phyloP scores from a whole-genome alignment of 345 rosid genomes.

The Boechera stricta region DNA sequence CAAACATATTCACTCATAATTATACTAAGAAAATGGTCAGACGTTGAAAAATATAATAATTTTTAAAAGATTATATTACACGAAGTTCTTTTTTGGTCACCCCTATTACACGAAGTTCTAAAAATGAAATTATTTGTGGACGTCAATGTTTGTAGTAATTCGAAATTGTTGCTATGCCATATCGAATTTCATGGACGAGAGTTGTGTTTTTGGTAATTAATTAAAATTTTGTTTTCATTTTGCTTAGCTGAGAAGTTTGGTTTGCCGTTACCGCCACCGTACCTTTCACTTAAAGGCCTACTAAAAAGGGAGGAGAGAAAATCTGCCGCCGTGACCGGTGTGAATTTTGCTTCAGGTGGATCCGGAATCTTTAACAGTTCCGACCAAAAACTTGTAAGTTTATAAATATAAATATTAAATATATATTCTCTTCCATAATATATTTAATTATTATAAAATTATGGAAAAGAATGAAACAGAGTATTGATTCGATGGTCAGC shows the following conservation, averaged over 20 bases:
- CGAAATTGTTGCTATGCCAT: constrained; percentile 1
- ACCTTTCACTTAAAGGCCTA: constrained; percentile 48
- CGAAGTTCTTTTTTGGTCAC: neutral
- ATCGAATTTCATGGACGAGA: neutral
- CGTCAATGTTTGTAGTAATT: no score
- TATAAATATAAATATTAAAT: neutral
- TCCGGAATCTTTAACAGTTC: constrained; percentile 68
- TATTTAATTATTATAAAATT: neutral
- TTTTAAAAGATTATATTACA: neutral
- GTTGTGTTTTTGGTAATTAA: neutral
- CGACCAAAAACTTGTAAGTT: constrained; percentile 56
- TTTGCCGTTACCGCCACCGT: constrained; percentile 63
- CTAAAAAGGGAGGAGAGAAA: constrained; percentile 14
- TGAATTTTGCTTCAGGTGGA: constrained; percentile 73
- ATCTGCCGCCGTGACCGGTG: constrained; percentile 47
- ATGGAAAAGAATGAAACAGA: neutral
- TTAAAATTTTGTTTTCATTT: neutral
- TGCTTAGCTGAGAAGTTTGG: constrained; percentile 67
- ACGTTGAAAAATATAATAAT: constrained; percentile 3
- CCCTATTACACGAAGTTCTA: neutral
- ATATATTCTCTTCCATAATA: neutral
- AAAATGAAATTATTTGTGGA: neutral
- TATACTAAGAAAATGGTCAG: neutral
- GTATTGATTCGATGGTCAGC: constrained; percentile 9
- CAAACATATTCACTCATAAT: neutral